Evolutionary conservation across 129 eudicot genomes (phyloP).

Genomic region (Ambrosia artemisiifolia): DNA sequence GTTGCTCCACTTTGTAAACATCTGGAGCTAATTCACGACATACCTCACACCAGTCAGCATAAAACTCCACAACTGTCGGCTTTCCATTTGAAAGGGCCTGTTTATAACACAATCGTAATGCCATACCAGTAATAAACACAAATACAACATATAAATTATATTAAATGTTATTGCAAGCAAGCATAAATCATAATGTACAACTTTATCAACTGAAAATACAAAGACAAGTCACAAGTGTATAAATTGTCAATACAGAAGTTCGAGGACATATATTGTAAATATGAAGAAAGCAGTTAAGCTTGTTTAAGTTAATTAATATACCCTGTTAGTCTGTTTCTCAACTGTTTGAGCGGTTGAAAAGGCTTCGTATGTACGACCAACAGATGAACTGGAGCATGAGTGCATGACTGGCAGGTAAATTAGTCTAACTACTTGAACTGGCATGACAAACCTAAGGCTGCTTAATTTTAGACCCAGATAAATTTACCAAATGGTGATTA

Average conservation of each 20-base stretch:
- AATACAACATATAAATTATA: background rate
- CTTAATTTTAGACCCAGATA: no score
- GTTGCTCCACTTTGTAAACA: conserved; percentile 93
- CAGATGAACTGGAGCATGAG: no score
- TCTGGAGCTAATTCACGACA: conserved; percentile 98
- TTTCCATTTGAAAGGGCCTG: conserved; percentile 93
- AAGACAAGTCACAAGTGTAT: background rate
- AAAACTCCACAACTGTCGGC: conserved; percentile 99
- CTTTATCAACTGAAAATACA: background rate
- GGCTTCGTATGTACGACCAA: no score
- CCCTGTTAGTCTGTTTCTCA: background rate
- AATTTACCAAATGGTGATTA: no score
- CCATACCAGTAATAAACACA: conserved; percentile 7
- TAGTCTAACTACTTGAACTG: no score
- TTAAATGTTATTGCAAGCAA: background rate
- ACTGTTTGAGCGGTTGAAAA: no score
- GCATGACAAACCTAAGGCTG: no score
- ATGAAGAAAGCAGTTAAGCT: background rate
- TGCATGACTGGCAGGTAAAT: no score
- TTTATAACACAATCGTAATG: conserved; percentile 4
- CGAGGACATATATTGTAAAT: background rate
- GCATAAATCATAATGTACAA: background rate
- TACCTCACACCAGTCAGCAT: conserved; percentile 99
- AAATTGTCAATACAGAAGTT: background rate
- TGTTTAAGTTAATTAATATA: background rate